Base-by-base conservation (phyloP, 176 grass and related monocot species). In the Bolboschoenus planiculmis region DNA sequence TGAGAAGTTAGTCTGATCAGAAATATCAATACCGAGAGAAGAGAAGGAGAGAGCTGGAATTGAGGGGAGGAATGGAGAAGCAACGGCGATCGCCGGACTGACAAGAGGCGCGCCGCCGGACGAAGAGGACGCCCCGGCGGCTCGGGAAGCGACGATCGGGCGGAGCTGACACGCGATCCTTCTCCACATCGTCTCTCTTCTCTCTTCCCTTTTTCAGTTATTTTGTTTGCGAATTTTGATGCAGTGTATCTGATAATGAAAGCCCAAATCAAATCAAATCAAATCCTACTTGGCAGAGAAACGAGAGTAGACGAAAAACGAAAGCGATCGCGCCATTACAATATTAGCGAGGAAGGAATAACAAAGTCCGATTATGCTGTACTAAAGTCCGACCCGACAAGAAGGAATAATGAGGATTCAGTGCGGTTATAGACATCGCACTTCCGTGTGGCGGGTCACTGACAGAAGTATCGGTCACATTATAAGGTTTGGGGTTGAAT, bases 161-260 rank as follows among this genome's bases (percentile, higher is more conserved):
- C 56, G 79, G 57, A 81, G 79, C 56, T 81, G 56, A 81, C 10
- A 58, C 24, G 79, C 79, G 35, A 81, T 21, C 26, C 79, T 59
- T 62, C 59, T 62, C 79, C 79, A 81, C 79, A 81, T 81, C 51
- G 33, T 78, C n/a, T 55, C 4, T 79, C n/a, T 16, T 78, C 24
- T 55, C 47, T 33, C 24, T 81, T 39, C 10, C 23, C 8, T 18
- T 56, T 78, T 8, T 24, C 40, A 5, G 11, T 24, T 44, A 2
- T 1, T 21, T 27, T 47, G 11, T 14, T n/a, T 27, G 23, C 68
- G 40, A 37, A 48, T 74, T 24, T 21, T 21, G 67, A 42, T 43
- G 31, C 14, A 65, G 31, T 18, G n/a, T n/a, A 31, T 62, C 27
- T 15, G 26, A 6, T n/a, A 62, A 62, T 62, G 27, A 8, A 62